Base-by-base conservation (phyloP, 2,329 filamentous ascomycete species). In the Aspergillus piperis region DNA sequence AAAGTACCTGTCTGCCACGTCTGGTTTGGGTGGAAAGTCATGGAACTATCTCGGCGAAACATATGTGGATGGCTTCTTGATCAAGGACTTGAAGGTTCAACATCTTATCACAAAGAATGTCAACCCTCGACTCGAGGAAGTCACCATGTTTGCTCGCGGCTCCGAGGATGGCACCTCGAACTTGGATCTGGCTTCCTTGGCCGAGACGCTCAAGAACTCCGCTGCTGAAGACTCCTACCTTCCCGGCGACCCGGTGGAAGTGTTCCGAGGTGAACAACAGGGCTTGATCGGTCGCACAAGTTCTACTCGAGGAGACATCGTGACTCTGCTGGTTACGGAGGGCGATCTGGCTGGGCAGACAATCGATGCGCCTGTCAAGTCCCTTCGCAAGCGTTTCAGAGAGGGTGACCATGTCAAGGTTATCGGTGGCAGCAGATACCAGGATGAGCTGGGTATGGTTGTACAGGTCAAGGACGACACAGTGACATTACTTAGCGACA, bases 351-450 rank as follows among this genome's bases (percentile, higher is more conserved):
- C 81, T 54, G 94, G 93, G 8, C 90, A 96, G 73, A 88, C 85
- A 5, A 95, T 99, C 49, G 94, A 98, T 73, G 93, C 96, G 10
- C 95, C 95, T 1, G 90, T 92, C 64, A 96, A 95, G 77, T 91
- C 91, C 48, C 83, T 99, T 25, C 90, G 95, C 60, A 99, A 99
- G 78, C 86, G 91, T 30, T 99, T 99, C 84, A 88, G 86, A 66
- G 85, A 93, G 63, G 95, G 95, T 82, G 95, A 99, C 71, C 95
- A 99, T 73, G 95, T 99, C 81, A 98, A 98, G 81, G 95, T 99
- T 67, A 96, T 97, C 73, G 94, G 95, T 58, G 94, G 93, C 41
- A 96, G 93, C 79, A 90, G 92, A 69, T 98, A 93, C 75, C 88
- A 91, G 58, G 95, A 97, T 69, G 95, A 99, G 78, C 90, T 98